These are phyloP conservation scores for Tetrahymena thermophila DNA, from an alignment of 73 alveolate genomes.

Conservation along the genomic window DNA sequence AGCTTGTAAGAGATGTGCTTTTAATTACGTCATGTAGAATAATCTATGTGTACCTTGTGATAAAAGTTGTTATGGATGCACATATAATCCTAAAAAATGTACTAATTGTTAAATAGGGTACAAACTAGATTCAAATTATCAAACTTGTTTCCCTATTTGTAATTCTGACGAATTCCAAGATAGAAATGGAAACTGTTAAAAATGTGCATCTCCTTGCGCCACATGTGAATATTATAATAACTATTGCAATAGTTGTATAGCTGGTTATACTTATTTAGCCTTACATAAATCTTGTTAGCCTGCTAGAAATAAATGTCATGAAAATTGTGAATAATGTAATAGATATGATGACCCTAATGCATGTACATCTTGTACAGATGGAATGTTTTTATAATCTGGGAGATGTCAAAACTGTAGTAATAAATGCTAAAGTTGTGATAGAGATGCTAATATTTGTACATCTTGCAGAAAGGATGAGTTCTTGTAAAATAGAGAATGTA, in stretches of 20 bases:
- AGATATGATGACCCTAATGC: not conserved
- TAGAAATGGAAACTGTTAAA: not conserved
- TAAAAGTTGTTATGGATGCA: not conserved
- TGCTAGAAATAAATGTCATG: not conserved
- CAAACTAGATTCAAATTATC: not conserved
- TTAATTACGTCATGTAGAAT: not conserved
- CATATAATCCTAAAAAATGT: not conserved
- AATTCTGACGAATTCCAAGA: not conserved
- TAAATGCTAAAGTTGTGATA: not conserved
- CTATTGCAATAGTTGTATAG: not conserved
- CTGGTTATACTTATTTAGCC: not conserved
- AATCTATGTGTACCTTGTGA: not conserved
- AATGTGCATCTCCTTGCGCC: not conserved
- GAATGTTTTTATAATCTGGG: not conserved
- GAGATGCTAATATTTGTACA: not conserved
- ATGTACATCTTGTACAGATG: not conserved
- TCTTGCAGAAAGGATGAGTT: not conserved
- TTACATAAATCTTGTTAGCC: not conserved
- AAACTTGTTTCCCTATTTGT: not conserved
- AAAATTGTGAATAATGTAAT: not conserved
- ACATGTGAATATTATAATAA: not conserved
- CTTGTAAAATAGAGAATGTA: not conserved
- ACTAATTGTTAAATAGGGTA: not conserved
- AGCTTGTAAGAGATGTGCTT: not conserved
- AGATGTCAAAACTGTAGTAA: not conserved